Base-by-base conservation (phyloP, 2,329 filamentous ascomycete genomes). In the Teratosphaeria pseudoeucalypti region DNA sequence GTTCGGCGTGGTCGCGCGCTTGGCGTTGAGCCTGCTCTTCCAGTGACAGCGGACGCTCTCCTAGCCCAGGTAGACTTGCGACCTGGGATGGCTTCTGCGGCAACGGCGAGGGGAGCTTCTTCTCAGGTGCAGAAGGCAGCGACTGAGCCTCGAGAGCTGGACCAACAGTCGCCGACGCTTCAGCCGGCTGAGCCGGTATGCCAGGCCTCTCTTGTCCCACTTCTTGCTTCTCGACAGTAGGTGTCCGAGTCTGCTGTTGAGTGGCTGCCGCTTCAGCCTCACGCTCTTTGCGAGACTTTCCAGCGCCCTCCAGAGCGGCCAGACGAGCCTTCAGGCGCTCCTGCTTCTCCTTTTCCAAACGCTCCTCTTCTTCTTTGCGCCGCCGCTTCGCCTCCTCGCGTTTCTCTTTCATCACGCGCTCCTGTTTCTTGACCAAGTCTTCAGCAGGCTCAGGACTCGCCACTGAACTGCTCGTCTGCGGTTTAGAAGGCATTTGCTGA, bases 391-490 rank as follows among this genome's bases (percentile, higher is more conserved):
- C 68, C 19, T 60, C 61, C 57, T 71, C 68, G 16, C 72, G 71
- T 67, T 75, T 78, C 60, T 77, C 76, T 27, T 64, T 73, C 74
- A 66, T 72, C 11, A 72, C 76, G 34, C 81, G 79, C 70, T 81
- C 74, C 80, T 88, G 80, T 78, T 88, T 75, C 83, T 87, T 68
- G 76, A 82, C 72, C 79, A 85, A 64, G 80, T 80, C 75, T 60
- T 88, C 85, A 4, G 57, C 61, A 26, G 58, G 49, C 14, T 57
- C 27, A 16, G 63, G 54, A 23, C 43, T 49, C 10, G 43, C 43
- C 43, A 23, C 43, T 10, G n/a, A n/a, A 49, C n/a, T 49, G 43
- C 43, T 49, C 37, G 64, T 34, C 54, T 62, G 58, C 14, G 69
- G 65, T 37, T 63, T 63, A 7, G 64, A 59, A 43, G 68, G 68